Evolutionary conservation across 2,329 filamentous ascomycete species (phyloP).

Genomic region (Penicillium sp.): DNA sequence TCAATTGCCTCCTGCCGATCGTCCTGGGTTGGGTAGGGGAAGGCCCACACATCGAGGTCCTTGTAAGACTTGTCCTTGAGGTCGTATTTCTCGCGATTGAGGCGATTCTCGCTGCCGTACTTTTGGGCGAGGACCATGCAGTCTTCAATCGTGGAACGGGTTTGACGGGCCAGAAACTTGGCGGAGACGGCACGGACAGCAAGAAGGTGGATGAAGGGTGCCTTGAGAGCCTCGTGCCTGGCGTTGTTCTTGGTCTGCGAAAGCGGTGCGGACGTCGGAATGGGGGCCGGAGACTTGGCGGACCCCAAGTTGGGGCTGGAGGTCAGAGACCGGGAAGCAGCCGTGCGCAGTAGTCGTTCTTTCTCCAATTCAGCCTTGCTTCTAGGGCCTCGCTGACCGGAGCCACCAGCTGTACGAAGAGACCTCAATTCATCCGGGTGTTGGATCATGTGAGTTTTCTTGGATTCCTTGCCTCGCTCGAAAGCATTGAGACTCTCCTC

Average conservation of each 20-base stretch:
- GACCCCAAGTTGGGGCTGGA: slow-evolving; percentile 42
- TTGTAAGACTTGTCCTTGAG: slow-evolving; percentile 59
- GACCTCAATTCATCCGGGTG: slow-evolving; percentile 37
- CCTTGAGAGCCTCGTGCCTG: slow-evolving; percentile 45
- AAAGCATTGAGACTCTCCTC: slow-evolving; percentile 59
- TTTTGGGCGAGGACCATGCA: slow-evolving; percentile 50
- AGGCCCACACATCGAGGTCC: slow-evolving; percentile 62
- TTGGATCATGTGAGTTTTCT: slow-evolving; percentile 48
- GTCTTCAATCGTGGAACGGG: slow-evolving; percentile 50
- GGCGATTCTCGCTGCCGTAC: slow-evolving; percentile 51
- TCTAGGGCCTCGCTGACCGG: slow-evolving; percentile 30
- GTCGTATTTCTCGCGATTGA: slow-evolving; percentile 51
- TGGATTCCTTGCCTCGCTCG: slow-evolving; percentile 60
- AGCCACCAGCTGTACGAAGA: slow-evolving; percentile 34
- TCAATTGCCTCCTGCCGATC: slow-evolving; percentile 61
- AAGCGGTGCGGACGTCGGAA: slow-evolving; percentile 39
- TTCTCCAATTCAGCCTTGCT: slow-evolving; percentile 43
- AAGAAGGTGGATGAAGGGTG: slow-evolving; percentile 52
- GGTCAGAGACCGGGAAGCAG: slow-evolving; percentile 40
- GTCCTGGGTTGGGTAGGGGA: slow-evolving; percentile 55
- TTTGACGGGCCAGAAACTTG: slow-evolving; percentile 48
- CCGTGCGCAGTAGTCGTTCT: slow-evolving; percentile 40
- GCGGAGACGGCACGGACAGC: slow-evolving; percentile 51
- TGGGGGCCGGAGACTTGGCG: slow-evolving; percentile 36
- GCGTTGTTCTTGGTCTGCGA: slow-evolving; percentile 37